phyloP scores from a whole-genome alignment of 176 grass and related monocot species.

The Raddia distichophylla region DNA sequence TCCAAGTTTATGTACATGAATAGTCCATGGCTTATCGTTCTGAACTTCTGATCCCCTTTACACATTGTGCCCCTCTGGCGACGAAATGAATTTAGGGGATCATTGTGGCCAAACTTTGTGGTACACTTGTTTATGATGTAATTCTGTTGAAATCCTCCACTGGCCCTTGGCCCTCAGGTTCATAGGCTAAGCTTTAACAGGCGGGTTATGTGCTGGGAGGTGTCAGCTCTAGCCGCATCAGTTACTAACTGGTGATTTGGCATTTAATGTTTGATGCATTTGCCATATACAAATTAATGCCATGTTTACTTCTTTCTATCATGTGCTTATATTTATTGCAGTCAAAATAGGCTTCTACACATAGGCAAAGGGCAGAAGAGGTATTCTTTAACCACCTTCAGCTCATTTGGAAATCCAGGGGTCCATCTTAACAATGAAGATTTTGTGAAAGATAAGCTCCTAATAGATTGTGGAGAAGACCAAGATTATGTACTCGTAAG shows the following conservation, averaged over 20 bases:
- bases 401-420: slow-evolving; percentile 45
- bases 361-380: slow-evolving; percentile 31
- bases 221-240: neutral
- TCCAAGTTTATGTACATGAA: slow-evolving; percentile 84
- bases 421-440: slow-evolving; percentile 45
- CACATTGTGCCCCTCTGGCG: neutral
- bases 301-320: no score
- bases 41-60: neutral
- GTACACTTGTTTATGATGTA: slow-evolving; percentile 13
- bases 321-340: no score
- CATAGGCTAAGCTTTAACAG: slow-evolving; percentile 6
- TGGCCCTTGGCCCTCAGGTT: neutral
- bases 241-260: no score
- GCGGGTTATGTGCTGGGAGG: neutral
- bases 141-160: neutral
- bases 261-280: no score
- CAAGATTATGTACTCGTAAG: slow-evolving; percentile 84
- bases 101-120: slow-evolving; percentile 4
- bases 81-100: neutral
- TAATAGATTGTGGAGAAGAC: slow-evolving; percentile 80
- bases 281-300: no score
- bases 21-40: neutral
- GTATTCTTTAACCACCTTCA: slow-evolving; percentile 45
- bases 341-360: neutral
- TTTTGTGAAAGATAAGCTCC: slow-evolving; percentile 54